Evolutionary conservation across 257 asterid genomes (phyloP).

Genomic region (Solanum paucissectum): DNA sequence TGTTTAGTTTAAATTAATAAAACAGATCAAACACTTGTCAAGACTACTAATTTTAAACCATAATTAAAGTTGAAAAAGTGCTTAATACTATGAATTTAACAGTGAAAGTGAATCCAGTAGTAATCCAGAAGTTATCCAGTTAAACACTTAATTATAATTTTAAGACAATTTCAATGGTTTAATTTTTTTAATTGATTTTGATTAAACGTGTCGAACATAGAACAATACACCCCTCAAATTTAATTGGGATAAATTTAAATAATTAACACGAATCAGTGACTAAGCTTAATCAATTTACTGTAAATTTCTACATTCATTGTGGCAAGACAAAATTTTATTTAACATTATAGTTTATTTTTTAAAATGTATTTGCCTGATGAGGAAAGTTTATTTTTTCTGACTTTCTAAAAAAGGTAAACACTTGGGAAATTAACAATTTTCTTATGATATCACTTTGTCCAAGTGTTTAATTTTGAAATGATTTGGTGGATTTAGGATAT

Average conservation of each 20-base stretch:
- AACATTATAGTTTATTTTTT: not conserved
- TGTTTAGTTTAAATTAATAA: not conserved
- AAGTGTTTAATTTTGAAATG: not conserved
- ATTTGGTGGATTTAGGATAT: not conserved
- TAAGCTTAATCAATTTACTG: not conserved
- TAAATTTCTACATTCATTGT: not conserved
- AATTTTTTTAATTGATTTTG: not conserved
- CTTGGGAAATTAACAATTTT: not conserved
- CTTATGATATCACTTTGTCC: not conserved
- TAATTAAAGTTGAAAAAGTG: not conserved
- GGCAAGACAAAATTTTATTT: not conserved
- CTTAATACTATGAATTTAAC: not conserved
- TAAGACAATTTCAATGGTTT: not conserved
- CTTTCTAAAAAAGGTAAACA: not conserved
- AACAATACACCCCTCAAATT: not conserved
- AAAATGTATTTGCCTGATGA: not conserved
- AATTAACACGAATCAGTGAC: not conserved
- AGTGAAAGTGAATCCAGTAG: not conserved
- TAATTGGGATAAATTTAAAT: not conserved
- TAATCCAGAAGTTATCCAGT: too few relatives aligned
- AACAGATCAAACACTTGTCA: slow-evolving; percentile 2
- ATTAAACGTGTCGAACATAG: not conserved
- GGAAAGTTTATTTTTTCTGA: not conserved
- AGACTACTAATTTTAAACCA: not conserved
- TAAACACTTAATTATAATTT: not conserved